Conservation (phyloP, 495 filamentous ascomycete genomes). For the Recurvomyces mirabilis region DNA sequence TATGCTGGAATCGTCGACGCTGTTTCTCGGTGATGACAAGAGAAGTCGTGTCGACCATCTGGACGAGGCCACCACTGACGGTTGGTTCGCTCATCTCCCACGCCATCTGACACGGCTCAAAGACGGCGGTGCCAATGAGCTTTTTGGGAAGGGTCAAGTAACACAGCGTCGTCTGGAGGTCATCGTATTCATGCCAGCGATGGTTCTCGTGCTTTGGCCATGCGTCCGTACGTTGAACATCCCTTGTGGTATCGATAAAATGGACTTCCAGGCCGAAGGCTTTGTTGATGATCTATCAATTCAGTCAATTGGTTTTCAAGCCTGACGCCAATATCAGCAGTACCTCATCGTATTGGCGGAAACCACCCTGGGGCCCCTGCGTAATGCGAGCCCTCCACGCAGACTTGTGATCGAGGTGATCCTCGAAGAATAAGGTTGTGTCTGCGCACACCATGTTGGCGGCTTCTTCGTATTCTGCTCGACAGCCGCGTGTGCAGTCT, state of each 20-base stretch:
- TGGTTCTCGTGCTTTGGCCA: conserved; percentile 1
- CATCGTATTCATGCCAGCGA: background rate
- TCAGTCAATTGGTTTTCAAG: no score
- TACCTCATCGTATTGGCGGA: conserved; percentile 1
- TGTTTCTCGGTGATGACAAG: background rate
- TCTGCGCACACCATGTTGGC: background rate
- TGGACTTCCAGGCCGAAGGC: conserved; percentile 4
- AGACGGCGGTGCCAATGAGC: background rate
- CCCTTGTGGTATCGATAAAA: background rate
- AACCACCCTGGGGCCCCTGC: background rate
- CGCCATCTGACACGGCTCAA: background rate
- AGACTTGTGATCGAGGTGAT: background rate
- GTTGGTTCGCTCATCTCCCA: background rate
- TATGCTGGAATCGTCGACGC: conserved; percentile 8
- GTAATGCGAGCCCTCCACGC: background rate
- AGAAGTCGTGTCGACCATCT: background rate
- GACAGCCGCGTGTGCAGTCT: background rate
- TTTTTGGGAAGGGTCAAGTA: conserved; percentile 3
- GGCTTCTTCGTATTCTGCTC: background rate
- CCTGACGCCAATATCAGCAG: no score
- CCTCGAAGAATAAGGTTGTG: background rate
- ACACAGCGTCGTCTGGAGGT: conserved; percentile 2
- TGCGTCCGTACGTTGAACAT: background rate
- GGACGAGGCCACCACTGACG: background rate
- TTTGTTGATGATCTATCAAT: background rate